Conservation (phyloP, 768 basidiomycete genomes). For the Phanerodontia chrysosporium region DNA sequence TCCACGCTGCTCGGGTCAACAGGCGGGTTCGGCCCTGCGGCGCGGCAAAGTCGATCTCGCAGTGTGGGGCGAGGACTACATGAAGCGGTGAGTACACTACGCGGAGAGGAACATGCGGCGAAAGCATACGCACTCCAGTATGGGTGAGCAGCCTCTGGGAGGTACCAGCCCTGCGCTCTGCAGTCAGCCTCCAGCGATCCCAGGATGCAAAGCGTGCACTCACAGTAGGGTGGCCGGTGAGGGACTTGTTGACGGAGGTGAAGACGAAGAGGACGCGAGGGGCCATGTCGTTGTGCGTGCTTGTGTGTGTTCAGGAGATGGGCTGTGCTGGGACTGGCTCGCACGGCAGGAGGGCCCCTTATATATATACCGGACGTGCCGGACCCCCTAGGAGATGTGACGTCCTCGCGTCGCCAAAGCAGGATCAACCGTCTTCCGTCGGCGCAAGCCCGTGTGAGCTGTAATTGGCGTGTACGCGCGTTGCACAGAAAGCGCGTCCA, state of each 20-base stretch:
- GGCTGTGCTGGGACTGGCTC: too few species aligned
- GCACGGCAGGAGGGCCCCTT: too few species aligned
- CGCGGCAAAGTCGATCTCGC: constrained; percentile 40
- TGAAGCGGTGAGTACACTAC: background rate
- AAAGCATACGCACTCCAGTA: constrained; percentile 27
- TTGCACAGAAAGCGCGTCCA: too few species aligned
- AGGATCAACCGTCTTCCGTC: too few species aligned
- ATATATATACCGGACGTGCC: too few species aligned
- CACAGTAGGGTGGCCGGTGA: constrained; percentile 50
- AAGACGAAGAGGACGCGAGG: constrained; percentile 64
- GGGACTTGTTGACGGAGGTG: constrained; percentile 58
- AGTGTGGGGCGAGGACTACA: constrained; percentile 31
- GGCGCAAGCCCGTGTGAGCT: too few species aligned
- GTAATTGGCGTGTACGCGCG: too few species aligned
- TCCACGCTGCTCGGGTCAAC: constrained; percentile 54
- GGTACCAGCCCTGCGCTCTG: constrained; percentile 64
- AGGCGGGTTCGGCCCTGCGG: constrained; percentile 60
- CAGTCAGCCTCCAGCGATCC: background rate
- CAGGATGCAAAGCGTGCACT: constrained; percentile 11
- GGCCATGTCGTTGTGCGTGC: too few species aligned
- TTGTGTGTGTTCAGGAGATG: too few species aligned
- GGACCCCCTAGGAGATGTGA: too few species aligned
- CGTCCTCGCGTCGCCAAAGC: too few species aligned
- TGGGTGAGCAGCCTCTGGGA: constrained; percentile 51
- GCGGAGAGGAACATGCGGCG: background rate